Percentiles rank a stretch among this genome's conserved stretches.
phyloP scores from a whole-genome alignment of 2,329 filamentous ascomycete species.

The Phaeosphaeriaceae sp. region DNA sequence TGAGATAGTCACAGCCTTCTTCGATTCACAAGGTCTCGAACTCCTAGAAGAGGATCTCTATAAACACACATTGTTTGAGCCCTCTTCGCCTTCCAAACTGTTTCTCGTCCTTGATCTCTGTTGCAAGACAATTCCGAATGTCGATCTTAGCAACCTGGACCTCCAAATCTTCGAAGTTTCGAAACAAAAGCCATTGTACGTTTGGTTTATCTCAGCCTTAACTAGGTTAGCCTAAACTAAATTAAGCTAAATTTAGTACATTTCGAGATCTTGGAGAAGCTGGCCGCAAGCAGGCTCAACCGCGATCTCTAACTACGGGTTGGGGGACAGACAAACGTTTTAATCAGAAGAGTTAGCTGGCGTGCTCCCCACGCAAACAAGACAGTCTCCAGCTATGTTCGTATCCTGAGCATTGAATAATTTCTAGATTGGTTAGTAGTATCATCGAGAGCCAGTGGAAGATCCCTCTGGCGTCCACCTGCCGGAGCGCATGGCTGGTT shows the following conservation, averaged over 20 bases:
- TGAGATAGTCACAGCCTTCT: slow-evolving; percentile 15
- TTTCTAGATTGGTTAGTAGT: no score
- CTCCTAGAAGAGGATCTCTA: slow-evolving; percentile 11
- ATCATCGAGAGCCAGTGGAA: no score
- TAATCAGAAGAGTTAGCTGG: no score
- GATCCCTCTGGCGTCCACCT: no score
- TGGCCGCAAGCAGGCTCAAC: slow-evolving; percentile 13
- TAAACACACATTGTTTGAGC: slow-evolving; percentile 21
- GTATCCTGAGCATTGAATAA: no score
- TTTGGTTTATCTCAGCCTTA: slow-evolving; percentile 6
- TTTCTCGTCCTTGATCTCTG: slow-evolving; percentile 18
- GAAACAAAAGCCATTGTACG: slow-evolving; percentile 19
- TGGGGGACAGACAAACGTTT: no score
- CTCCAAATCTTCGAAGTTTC: slow-evolving; percentile 23
- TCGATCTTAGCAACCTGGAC: slow-evolving; percentile 19
- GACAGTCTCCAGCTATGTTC: no score
- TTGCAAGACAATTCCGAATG: slow-evolving; percentile 14
- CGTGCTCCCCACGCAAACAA: no score
- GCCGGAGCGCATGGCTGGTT: no score
- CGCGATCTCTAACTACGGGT: slow-evolving; percentile 10
- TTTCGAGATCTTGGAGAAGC: slow-evolving; percentile 23
- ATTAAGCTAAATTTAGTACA: slow-evolving; percentile 17
- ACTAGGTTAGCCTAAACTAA: slow-evolving; percentile 8
- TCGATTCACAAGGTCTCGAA: slow-evolving; percentile 19
- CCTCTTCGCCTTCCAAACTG: slow-evolving; percentile 17